Conservation (phyloP, 495 filamentous ascomycete genomes). For the Penicillium roqueforti region DNA sequence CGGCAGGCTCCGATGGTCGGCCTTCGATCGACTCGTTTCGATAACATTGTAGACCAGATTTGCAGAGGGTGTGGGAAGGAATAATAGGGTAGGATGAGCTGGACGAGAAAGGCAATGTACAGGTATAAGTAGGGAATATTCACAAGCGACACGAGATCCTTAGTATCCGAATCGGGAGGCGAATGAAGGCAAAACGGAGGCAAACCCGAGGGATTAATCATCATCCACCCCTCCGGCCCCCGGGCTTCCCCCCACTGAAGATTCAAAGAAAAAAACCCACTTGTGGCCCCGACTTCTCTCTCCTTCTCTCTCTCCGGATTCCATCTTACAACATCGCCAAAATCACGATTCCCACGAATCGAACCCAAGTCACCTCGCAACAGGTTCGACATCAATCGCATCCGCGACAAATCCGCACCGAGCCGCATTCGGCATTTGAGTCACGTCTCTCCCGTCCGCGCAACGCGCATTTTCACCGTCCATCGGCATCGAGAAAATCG, state of each 20-base stretch:
- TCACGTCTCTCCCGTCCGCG: conserved; percentile 11
- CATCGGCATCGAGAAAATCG: conserved; percentile 1
- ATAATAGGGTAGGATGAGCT: not conserved
- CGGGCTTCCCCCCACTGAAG: conserved; percentile 9
- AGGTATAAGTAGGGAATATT: not conserved
- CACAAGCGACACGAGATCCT: not conserved
- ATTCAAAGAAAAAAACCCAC: conserved; percentile 17
- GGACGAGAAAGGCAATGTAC: not conserved
- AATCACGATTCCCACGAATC: not conserved
- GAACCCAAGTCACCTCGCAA: not conserved
- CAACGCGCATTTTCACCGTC: conserved; percentile 8
- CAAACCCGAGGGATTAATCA: conserved; percentile 21
- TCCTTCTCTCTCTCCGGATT: conserved; percentile 4
- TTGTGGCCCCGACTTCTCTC: conserved; percentile 7
- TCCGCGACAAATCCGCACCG: not conserved
- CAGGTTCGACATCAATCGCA: not conserved
- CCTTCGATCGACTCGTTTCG: not conserved
- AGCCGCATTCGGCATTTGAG: conserved; percentile 26
- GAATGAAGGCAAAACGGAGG: not conserved
- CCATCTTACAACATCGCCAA: not conserved
- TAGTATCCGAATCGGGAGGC: not conserved
- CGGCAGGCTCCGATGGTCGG: conserved; percentile 16
- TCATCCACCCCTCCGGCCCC: conserved; percentile 13
- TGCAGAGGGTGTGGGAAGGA: not conserved
- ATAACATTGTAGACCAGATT: not conserved